Percentiles rank a stretch among this genome's conserved stretches.
Evolutionary conservation across 2,329 filamentous ascomycete species (phyloP).

Genomic region (Hypoxylon sp.): DNA sequence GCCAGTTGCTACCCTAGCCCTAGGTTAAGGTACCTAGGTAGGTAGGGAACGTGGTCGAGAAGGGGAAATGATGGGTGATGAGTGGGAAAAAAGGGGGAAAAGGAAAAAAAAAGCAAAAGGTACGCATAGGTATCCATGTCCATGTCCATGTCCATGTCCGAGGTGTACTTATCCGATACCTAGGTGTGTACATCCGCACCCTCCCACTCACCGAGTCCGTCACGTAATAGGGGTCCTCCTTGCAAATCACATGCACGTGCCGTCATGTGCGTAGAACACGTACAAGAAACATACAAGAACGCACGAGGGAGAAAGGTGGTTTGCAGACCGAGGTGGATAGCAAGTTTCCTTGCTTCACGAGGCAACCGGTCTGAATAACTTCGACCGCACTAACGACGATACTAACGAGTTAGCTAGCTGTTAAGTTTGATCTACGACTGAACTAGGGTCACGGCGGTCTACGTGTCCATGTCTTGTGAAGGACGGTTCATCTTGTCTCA

Average conservation of each 20-base stretch:
- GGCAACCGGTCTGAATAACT: slow-evolving; percentile 1
- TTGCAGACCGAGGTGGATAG: background rate
- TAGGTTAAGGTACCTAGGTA: too few relatives aligned
- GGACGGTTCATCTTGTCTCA: slow-evolving; percentile 3
- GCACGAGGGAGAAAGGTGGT: background rate
- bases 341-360: background rate
- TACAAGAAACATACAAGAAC: background rate
- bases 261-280: background rate
- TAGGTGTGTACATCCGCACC: slow-evolving; percentile 11
- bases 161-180: slow-evolving; percentile 18
- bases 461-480: slow-evolving; percentile 23
- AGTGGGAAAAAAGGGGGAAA: background rate
- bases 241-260: slow-evolving; percentile 22
- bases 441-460: slow-evolving; percentile 7
- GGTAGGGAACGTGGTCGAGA: slow-evolving; percentile 5
- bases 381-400: slow-evolving; percentile 2
- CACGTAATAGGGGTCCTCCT: slow-evolving; percentile 28
- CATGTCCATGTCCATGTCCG: too few relatives aligned
- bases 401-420: background rate
- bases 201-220: slow-evolving; percentile 22
- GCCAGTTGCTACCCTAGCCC: background rate
- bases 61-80: background rate
- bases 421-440: slow-evolving; percentile 6
- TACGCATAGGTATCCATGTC: too few relatives aligned
- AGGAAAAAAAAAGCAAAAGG: slow-evolving; percentile 19